A percentile compares a stretch with the other conserved stretches of the same genome.
Conservation (phyloP, 2,329 filamentous ascomycete species). For the Sporothrix inflata region DNA sequence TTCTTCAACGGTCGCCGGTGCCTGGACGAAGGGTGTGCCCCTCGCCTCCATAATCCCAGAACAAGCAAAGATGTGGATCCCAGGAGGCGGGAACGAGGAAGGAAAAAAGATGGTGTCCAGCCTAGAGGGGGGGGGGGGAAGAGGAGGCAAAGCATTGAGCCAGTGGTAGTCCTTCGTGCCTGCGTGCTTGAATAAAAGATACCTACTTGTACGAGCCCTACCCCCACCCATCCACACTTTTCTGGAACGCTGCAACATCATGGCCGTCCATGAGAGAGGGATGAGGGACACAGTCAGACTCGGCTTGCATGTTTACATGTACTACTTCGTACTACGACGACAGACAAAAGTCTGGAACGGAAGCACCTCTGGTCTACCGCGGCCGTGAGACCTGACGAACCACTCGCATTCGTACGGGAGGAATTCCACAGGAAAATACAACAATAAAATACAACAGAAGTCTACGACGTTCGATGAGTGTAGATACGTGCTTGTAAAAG, state of each 20-base stretch:
- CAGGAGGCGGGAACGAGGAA: neutral
- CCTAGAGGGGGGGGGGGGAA: neutral
- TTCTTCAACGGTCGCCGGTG: slow-evolving; percentile 13
- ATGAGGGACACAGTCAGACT: neutral
- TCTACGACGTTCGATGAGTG: neutral
- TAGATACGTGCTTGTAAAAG: neutral
- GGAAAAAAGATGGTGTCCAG: neutral
- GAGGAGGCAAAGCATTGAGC: neutral
- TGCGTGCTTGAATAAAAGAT: neutral
- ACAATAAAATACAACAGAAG: neutral
- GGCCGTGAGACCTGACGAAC: neutral
- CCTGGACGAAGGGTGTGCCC: slow-evolving; percentile 7
- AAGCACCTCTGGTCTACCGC: neutral
- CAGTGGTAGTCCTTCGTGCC: neutral
- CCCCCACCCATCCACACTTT: slow-evolving; percentile 20
- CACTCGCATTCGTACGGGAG: neutral
- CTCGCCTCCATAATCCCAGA: neutral
- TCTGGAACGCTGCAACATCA: neutral
- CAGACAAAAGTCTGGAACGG: neutral
- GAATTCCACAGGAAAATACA: neutral
- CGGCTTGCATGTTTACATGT: neutral
- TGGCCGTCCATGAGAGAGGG: neutral
- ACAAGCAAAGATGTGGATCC: slow-evolving; percentile 2
- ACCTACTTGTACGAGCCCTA: neutral
- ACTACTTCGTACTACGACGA: neutral